Conservation (phyloP, 306 rosid genomes). For the Vicia sativa region DNA sequence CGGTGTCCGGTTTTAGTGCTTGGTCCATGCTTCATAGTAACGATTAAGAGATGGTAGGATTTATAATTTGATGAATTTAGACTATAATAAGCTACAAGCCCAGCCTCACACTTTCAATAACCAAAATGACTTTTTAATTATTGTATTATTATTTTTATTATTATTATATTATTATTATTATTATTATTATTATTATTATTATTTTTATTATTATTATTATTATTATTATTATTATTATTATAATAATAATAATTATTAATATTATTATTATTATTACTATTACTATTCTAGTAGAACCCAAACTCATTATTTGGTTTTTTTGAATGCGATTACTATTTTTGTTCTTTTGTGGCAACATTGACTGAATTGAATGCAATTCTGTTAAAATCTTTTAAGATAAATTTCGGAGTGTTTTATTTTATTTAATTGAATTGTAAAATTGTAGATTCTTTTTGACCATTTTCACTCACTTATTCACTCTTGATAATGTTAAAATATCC, state of each 20-base stretch:
- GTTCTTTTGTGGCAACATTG: neutral
- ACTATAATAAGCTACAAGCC: neutral
- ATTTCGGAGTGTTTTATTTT: neutral
- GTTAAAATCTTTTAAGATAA: slow-evolving; percentile 6
- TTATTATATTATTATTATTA: too few species aligned
- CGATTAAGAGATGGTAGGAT: neutral
- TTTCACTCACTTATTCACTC: slow-evolving; percentile 24
- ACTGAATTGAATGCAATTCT: neutral
- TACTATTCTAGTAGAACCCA: neutral
- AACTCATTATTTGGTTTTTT: neutral
- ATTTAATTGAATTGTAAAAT: slow-evolving; percentile 6
- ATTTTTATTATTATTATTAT: too few species aligned
- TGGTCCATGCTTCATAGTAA: too few species aligned
- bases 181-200: too few species aligned
- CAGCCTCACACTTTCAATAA: neutral
- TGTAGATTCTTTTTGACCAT: slow-evolving; percentile 1
- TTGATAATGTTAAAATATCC: neutral
- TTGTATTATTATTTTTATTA: too few species aligned
- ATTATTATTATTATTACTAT: neutral
- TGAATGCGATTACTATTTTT: neutral
- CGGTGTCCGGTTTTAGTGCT: too few species aligned
- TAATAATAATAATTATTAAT: too few species aligned
- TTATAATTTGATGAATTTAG: neutral
- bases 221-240: too few species aligned
- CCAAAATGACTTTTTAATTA: neutral